Conservation (phyloP, 2,329 filamentous ascomycete genomes). For the Fusarium clavum region DNA sequence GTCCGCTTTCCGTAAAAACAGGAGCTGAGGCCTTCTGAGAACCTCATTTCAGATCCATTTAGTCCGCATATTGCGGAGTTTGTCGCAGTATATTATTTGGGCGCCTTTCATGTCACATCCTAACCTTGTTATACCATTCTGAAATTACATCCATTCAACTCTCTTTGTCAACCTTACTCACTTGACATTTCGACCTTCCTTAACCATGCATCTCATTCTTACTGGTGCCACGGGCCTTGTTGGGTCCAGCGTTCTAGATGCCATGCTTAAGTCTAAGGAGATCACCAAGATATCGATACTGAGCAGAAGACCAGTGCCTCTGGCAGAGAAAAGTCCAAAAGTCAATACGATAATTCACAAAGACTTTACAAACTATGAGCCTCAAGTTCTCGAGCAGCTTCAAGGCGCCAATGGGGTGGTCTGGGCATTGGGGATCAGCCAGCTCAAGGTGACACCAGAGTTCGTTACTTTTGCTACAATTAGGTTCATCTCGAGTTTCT, state of each 20-base stretch:
- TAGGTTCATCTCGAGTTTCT: neutral
- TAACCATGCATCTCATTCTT: conserved; percentile 46
- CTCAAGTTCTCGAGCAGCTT: conserved; percentile 20
- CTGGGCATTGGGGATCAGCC: conserved; percentile 39
- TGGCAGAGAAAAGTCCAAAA: conserved; percentile 25
- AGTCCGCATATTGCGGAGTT: neutral
- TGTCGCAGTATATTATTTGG: neutral
- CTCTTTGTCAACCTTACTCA: neutral
- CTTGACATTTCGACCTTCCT: neutral
- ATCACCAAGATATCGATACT: conserved; percentile 38
- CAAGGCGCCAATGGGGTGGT: conserved; percentile 32
- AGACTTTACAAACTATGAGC: conserved; percentile 21
- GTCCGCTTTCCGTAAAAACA: neutral
- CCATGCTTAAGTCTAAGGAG: conserved; percentile 35
- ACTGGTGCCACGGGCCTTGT: conserved; percentile 41
- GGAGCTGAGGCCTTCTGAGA: neutral
- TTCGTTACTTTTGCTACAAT: neutral
- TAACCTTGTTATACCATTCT: neutral
- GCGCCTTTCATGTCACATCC: too few relatives aligned
- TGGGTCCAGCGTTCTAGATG: conserved; percentile 33
- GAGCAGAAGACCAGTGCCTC: conserved; percentile 29
- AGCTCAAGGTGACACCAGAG: conserved; percentile 35
- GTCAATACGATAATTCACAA: conserved; percentile 34
- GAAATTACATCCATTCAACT: neutral
- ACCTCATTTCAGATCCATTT: neutral